Evolutionary conservation across 2,329 filamentous ascomycete genomes (phyloP), one percentile per base, ranked within the genome.

Genomic region (Trichoderma semiorbis): DNA sequence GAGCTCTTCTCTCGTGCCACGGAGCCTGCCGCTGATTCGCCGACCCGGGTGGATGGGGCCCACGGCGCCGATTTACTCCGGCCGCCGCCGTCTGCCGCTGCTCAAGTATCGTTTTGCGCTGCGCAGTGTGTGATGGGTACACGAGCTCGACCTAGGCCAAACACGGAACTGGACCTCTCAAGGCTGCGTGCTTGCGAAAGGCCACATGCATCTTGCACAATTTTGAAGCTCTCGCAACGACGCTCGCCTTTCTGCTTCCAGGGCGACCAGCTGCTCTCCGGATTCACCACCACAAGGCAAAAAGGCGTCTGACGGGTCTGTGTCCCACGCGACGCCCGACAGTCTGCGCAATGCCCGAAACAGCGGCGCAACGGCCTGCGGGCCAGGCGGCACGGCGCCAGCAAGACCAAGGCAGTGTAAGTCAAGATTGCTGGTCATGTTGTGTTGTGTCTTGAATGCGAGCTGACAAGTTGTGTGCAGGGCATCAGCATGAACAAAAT

Each of bases 401-500:
- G 63, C 26, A 69, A 62, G 75, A 76, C 58, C 72, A 73, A 71
- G 70, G 77, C 69, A 69, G 77, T 75, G 78, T 77, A 78, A 76
- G 78, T 79, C 55, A 43, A 58, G 28, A 69, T 28, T 36, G 39
- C 28, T 6, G 6, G 16, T 36, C 30, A 16, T 62, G 3, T 30
- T 32, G 55, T 30, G 16, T 10, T 30, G 18, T 32, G 28, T 11
- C 11, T 50, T 7, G 18, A 7, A 43, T n/a, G 28, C 18, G 32
- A 47, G 47, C 58, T 70, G 43, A 70, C 32, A 0, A 1, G 12
- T 8, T 53, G 24, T 8, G n/a, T 58, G 18, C 47, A 82, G 80
- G 78, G 78, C 34, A 77, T 87, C 71, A 79, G 72, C 74, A 78
- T 85, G 69, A 82, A 78, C 72, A 87, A 85, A 74, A 80, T 89